phyloP scores from a whole-genome alignment of 108 stramenopile species.

The Stephanodiscus minutulus region DNA sequence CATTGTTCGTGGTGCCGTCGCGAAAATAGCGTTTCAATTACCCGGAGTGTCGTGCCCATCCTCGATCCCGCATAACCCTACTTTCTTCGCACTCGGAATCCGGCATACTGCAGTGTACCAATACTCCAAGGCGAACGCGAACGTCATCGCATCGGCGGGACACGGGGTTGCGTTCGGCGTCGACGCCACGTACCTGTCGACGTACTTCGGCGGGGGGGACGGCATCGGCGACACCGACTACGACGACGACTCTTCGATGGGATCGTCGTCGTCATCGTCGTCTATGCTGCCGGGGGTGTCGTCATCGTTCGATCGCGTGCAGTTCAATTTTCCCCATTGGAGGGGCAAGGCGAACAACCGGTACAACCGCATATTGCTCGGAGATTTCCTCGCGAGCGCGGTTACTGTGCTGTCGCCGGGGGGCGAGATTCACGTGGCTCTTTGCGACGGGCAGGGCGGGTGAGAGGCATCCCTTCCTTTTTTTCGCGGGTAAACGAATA shows the following conservation, averaged over 20 bases:
- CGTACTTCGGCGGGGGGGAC: conserved; percentile 42
- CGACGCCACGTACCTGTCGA: conserved; percentile 64
- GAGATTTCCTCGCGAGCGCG: conserved; percentile 68
- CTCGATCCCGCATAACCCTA: too few relatives aligned
- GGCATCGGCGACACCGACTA: neutral
- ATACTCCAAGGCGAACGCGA: conserved; percentile 29
- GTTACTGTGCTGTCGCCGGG: conserved; percentile 39
- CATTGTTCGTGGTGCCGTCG: too few relatives aligned
- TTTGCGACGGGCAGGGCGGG: conserved; percentile 79
- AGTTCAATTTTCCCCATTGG: conserved; percentile 92
- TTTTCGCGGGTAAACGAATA: too few relatives aligned
- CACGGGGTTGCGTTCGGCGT: conserved; percentile 63
- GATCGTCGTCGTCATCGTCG: conserved; percentile 11
- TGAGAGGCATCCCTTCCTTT: too few relatives aligned
- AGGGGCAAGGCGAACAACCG: conserved; percentile 77
- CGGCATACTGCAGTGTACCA: too few relatives aligned
- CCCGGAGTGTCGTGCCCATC: too few relatives aligned
- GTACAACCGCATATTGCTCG: conserved; percentile 70
- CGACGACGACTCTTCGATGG: too few relatives aligned
- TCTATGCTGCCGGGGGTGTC: too few relatives aligned
- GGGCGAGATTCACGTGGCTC: conserved; percentile 76
- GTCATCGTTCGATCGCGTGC: conserved; percentile 64
- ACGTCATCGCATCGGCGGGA: conserved; percentile 23
- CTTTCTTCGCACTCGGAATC: too few relatives aligned
- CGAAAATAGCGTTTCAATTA: too few relatives aligned